Base-by-base conservation (phyloP, 2,329 filamentous ascomycete species). In the Colletotrichum higginsianum region DNA sequence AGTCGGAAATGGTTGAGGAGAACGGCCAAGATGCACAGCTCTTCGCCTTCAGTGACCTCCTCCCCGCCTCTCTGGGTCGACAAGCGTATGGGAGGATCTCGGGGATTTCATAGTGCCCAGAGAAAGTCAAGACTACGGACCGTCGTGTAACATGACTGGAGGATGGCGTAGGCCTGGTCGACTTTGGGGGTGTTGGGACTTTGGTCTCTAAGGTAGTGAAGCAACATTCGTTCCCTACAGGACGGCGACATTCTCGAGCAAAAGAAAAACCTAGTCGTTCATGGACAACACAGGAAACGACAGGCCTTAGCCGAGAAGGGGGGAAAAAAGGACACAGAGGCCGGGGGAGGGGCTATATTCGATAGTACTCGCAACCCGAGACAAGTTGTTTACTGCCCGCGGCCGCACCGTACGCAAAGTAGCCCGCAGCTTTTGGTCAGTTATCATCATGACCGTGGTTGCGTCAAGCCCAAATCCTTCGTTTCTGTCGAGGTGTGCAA, bases 121-220 rank as follows among this genome's bases (percentile, higher is more conserved):
- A 63, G 50, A 49, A 42, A 50, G 60, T 40, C 30, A 57, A n/a
- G 58, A 35, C 42, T 57, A 35, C 66, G 40, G 9, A 16, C 16
- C 30, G n/a, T 50, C 42, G 66, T 63, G 66, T 63, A 67, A 63
- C 58, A 44, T 21, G 46, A 61, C 53, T 35, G 9, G 23, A 58
- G 26, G 50, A 23, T 40, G 23, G 44, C 58, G 18, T 35, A 42
- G 16, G 49, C 50, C 21, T 38, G 49, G 26, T 40, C 23, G 21
- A 53, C 30, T 9, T 35, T 35, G 30, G 30, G 30, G 9, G 15
- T 18, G 9, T 12, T 46, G 35, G 35, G 23, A 15, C 38, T 15
- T 21, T 23, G 56, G 21, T 18, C 56, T 40, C 38, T 3, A 30
- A 7, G 26, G 26, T 46, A 7, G 35, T 21, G 35, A 38, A 38